phyloP scores from a whole-genome alignment of 768 basidiomycete genomes.

The Mrakia hoshinonis region DNA sequence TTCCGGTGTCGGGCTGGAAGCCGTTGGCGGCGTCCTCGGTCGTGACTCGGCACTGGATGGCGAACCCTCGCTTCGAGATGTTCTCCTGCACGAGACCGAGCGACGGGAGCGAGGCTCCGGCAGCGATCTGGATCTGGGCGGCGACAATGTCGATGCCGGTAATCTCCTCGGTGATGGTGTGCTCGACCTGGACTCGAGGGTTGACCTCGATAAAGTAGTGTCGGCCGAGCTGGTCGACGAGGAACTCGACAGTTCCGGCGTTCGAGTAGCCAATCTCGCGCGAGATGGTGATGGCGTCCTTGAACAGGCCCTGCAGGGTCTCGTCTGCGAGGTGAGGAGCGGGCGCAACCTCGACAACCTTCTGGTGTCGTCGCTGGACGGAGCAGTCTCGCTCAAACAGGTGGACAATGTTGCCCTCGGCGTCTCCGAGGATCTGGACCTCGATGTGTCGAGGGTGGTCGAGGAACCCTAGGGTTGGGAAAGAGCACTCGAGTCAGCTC shows the following conservation, averaged over 20 bases:
- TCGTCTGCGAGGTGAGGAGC: constrained; percentile 89
- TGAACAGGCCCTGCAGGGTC: constrained; percentile 73
- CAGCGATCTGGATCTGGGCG: constrained; percentile 99
- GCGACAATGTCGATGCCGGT: constrained; percentile 99
- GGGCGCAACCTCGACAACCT: constrained; percentile 89
- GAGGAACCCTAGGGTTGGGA: constrained; percentile 43
- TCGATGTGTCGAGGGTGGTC: constrained; percentile 97
- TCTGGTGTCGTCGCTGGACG: constrained; percentile 94
- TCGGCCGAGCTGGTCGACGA: constrained; percentile 90
- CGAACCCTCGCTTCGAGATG: constrained; percentile 90
- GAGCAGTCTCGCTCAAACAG: constrained; percentile 99
- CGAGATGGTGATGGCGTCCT: constrained; percentile 88
- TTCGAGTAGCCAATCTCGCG: constrained; percentile 90
- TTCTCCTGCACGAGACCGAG: constrained; percentile 93
- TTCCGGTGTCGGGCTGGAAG: constrained; percentile 98
- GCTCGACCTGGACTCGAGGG: constrained; percentile 96
- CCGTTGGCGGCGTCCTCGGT: constrained; percentile 86
- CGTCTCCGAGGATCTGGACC: constrained; percentile 89
- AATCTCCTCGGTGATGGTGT: constrained; percentile 99
- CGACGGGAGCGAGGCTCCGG: constrained; percentile 88
- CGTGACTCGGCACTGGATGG: constrained; percentile 96
- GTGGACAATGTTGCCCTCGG: constrained; percentile 86
- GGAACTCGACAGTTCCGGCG: constrained; percentile 95
- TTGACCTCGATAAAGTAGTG: constrained; percentile 89
- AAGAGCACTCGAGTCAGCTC: not conserved